Evolutionary conservation across 768 basidiomycete genomes (phyloP), one percentile per base, ranked within the genome.

Genomic region (Pleurotus platypus): DNA sequence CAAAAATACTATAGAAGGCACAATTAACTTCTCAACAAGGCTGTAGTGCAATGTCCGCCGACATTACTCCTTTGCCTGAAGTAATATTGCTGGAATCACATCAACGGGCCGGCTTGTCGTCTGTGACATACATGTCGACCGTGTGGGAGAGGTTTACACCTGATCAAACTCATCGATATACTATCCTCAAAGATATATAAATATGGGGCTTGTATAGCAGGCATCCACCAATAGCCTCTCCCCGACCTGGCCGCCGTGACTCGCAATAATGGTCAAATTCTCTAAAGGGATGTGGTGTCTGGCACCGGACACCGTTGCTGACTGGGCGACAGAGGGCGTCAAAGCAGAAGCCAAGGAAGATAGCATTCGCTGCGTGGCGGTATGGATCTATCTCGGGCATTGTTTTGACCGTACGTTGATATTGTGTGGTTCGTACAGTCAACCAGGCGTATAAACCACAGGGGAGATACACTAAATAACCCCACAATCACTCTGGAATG

Each of bases 401-500:
- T 56, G 4, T 40, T 59, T 46, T 39, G 49, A 30, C 46, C 22
- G 4, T 18, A 26, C 18, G 15, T 37, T 22, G 55, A 37, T 51
- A 12, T 49, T 22, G 7, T 18, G 43, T 45, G 38, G 3, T 4
- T 42, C 22, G 11, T 30, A 27, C 46, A 71, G 70, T 57, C 70
- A 2, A 67, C 58, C 15, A 69, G 67, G 57, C 66, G 66, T 50
- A 64, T 73, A 16, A 63, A 63, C 40, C 66, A 70, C 61, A 68
- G 72, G 9, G 72, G 69, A 26, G 72, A 73, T 57, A 72, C 68
- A 8, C 59, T 71, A 9, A 70, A 71, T 50, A 62, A 63, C 20
- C 69, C 70, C 9, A 70, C 72, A 6, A 64, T 59, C 58, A 76
- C 64, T 49, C 60, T 69, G n/a, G 68, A 69, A 55, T 66, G 72